Base-by-base conservation (phyloP, 768 basidiomycete species). In the Pisolithus albus region DNA sequence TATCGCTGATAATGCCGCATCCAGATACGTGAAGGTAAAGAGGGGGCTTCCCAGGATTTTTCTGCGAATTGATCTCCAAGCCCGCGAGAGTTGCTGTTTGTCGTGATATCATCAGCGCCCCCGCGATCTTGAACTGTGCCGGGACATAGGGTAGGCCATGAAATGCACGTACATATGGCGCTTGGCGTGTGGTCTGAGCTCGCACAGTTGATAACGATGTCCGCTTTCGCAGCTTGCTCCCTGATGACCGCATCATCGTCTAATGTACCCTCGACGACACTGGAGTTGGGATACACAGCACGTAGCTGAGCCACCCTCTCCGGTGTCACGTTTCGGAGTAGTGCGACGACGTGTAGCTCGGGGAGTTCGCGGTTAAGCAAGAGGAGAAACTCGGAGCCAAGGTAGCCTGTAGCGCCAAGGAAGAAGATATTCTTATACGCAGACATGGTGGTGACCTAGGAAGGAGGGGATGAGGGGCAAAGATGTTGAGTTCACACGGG, bases 21-120 rank as follows among this genome's bases (percentile, higher is more conserved):
- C 75, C 75, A 1, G 75, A 75, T 18, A 74, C 59, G 38, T 77
- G 74, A 44, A 77, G 64, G 49, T 74, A 77, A 23, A 75, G 50
- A 0, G 75, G 76, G 1, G 73, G 70, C 24, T 67, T 66, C 11
- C 64, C 71, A 2, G 70, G 70, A 11, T 66, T 59, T 26, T 55
- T 58, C n/a, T 59, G 61, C 15, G 72, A 70, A 50, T 64, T 64
- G n/a, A 57, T 66, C 54, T 71, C 65, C 15, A 76, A 60, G 11
- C 72, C 75, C 2, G 59, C 60, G 2, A 76, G 65, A 23, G 66
- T 74, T 1, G 72, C 75, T 71, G 50, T 44, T 41, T 23, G 23
- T 1, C 21, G 9, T 28, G 55, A 40, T 41, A 9, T 39, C 16
- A 15, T 26, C 36, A 34, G 34, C 34, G 11, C 3, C 11, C 34